A percentile compares a stretch with the other conserved stretches of the same genome.
phyloP scores from a whole-genome alignment of 2,329 filamentous ascomycete species.

The Hortaea sp. region DNA sequence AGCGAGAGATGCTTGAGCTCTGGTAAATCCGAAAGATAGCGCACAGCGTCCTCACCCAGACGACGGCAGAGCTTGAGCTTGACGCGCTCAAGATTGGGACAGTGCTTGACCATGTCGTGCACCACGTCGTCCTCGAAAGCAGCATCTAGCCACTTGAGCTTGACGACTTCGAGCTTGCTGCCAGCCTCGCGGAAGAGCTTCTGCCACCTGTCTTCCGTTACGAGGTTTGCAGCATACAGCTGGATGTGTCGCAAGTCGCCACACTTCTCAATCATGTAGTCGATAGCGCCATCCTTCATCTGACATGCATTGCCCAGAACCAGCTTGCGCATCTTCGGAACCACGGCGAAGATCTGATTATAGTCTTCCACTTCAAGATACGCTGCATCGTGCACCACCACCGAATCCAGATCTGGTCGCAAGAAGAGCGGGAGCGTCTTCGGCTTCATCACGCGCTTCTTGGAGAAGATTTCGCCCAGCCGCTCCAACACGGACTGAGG shows the following conservation, averaged over 20 bases:
- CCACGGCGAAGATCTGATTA: constrained; percentile 66
- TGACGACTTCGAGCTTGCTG: constrained; percentile 53
- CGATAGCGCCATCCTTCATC: constrained; percentile 75
- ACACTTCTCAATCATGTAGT: constrained; percentile 67
- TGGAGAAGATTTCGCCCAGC: constrained; percentile 54
- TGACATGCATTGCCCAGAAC: constrained; percentile 80
- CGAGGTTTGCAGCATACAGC: constrained; percentile 73
- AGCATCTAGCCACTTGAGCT: constrained; percentile 74
- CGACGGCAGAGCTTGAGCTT: constrained; percentile 76
- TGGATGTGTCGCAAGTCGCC: constrained; percentile 62
- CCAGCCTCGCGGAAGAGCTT: constrained; percentile 59
- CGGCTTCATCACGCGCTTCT: constrained; percentile 48
- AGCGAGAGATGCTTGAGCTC: constrained; percentile 67
- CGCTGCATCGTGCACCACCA: constrained; percentile 53
- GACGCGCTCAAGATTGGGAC: constrained; percentile 59
- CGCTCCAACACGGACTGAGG: constrained; percentile 46
- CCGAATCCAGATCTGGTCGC: constrained; percentile 42
- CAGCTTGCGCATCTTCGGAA: constrained; percentile 58
- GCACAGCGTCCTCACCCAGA: constrained; percentile 56
- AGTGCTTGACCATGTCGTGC: constrained; percentile 49
- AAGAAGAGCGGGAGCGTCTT: constrained; percentile 41
- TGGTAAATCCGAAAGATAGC: constrained; percentile 50
- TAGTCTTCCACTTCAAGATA: constrained; percentile 68
- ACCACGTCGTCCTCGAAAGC: constrained; percentile 67
- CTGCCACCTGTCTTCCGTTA: constrained; percentile 67